A percentile compares a stretch with the other conserved stretches of the same genome.
These are phyloP conservation scores for Sporisorium scitamineum DNA, from an alignment of 1,284 basidiomycete species.

Conservation along the genomic window DNA sequence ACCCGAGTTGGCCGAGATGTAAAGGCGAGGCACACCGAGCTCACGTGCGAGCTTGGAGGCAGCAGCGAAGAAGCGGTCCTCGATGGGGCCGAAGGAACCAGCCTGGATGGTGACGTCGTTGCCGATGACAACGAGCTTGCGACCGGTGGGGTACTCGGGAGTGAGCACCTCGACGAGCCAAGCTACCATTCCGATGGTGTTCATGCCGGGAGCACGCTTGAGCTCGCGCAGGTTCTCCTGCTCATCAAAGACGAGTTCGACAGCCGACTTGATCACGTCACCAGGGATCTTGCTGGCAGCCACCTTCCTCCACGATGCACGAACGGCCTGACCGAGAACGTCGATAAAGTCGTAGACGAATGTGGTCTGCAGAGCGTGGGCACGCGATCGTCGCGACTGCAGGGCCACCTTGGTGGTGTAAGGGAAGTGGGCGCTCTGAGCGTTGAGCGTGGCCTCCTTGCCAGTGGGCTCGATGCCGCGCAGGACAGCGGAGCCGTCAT, in stretches of 20 bases:
- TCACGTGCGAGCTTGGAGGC: constrained; percentile 92
- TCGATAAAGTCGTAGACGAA: constrained; percentile 99
- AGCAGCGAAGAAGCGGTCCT: constrained; percentile 96
- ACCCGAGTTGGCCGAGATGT: constrained; percentile 98
- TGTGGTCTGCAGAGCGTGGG: constrained; percentile 97
- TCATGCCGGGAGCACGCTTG: constrained; percentile 89
- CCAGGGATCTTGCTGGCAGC: constrained; percentile 70
- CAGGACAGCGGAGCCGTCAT: constrained; percentile 91
- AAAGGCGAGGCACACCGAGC: constrained; percentile 89
- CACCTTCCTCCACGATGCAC: constrained; percentile 88
- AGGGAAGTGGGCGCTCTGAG: constrained; percentile 70
- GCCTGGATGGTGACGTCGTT: constrained; percentile 99
- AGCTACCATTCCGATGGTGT: constrained; percentile 96
- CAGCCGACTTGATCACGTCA: constrained; percentile 70
- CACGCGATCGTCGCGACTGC: constrained; percentile 98
- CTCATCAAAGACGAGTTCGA: constrained; percentile 82
- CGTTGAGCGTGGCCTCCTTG: constrained; percentile 57
- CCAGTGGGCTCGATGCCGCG: constrained; percentile 75
- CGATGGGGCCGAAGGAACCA: constrained; percentile 94
- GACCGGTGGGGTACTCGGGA: constrained; percentile 91
- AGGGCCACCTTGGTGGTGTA: constrained; percentile 99
- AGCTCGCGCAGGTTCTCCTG: constrained; percentile 88
- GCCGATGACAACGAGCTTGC: constrained; percentile 88
- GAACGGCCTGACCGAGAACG: constrained; percentile 94
- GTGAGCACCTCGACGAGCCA: constrained; percentile 95